Base-by-base conservation (phyloP, 768 basidiomycete genomes). In the Agrocybe chaxingu region DNA sequence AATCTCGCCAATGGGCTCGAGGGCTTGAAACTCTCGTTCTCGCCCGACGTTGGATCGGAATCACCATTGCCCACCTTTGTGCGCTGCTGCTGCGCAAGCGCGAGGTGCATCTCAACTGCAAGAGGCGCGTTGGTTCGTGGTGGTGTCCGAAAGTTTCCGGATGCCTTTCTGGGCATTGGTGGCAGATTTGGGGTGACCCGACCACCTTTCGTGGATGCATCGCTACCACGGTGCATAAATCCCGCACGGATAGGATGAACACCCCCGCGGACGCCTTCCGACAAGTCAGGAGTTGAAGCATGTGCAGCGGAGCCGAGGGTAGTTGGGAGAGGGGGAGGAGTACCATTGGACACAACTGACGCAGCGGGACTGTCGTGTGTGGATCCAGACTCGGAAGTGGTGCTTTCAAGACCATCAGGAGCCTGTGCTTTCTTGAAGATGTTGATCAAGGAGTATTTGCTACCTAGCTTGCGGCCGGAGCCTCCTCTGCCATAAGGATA, bases 401-500 rank as follows among this genome's bases (percentile, higher is more conserved):
- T 58, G 13, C 42, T 16, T 38, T 42, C 50, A 7, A 53, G 50
- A 11, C 62, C 73, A 9, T 65, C 75, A 9, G 69, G 72, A 0
- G 71, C 53, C 45, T 75, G 74, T 1, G 65, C 71, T 67, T 84
- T 87, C 74, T 80, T 85, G 72, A 90, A 89, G 11, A 90, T 73
- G 57, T 80, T 83, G 55, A 89, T 71, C 47, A 91, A 70, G 18
- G 88, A 89, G 50, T 88, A 78, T 65, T 91, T 91, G 66, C 83
- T 82, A 24, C 78, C 77, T 3, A 87, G 66, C 57, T 74, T 83
- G 42, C 72, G 68, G 31, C 66, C 67, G 8, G 68, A 55, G 8
- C 68, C 70, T 18, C 65, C 68, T 55, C 71, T 65, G 16, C 70
- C 68, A 56, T 66, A 62, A 29, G 69, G 52, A 33, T 66, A 49